Conservation (phyloP, 805 yeast species). For the Spathaspora hagerdaliae region DNA sequence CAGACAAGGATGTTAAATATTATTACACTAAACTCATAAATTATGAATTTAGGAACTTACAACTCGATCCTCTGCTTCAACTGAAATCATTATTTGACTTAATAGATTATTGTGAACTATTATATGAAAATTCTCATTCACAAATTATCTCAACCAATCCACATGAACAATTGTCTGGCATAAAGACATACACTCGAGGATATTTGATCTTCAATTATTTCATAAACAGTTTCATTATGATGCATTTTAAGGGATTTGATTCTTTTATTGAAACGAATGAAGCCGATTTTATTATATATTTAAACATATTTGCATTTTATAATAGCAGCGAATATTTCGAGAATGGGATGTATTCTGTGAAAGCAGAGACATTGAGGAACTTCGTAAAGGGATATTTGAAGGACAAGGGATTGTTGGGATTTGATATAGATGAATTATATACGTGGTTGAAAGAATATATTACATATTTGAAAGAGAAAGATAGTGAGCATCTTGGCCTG, state of each 20-base stretch:
- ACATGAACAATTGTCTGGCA: slow-evolving; percentile 6
- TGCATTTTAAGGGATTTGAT: slow-evolving; percentile 41
- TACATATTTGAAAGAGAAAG: slow-evolving; percentile 30
- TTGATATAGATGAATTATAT: slow-evolving; percentile 32
- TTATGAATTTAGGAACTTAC: slow-evolving; percentile 34
- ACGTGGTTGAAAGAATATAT: slow-evolving; percentile 38
- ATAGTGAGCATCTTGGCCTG: slow-evolving; percentile 3
- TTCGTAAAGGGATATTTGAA: slow-evolving; percentile 18
- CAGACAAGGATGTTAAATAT: slow-evolving; percentile 10
- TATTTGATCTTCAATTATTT: slow-evolving; percentile 40
- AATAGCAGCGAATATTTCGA: slow-evolving; percentile 23
- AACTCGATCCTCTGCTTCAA: slow-evolving; percentile 25
- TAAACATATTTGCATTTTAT: slow-evolving; percentile 39
- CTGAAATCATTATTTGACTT: slow-evolving; percentile 37
- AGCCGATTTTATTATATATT: slow-evolving; percentile 38
- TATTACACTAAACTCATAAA: slow-evolving; percentile 24
- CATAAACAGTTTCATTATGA: slow-evolving; percentile 38
- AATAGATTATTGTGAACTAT: slow-evolving; percentile 35
- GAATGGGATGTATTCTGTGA: slow-evolving; percentile 16
- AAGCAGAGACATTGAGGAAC: slow-evolving; percentile 10
- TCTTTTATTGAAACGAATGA: slow-evolving; percentile 32
- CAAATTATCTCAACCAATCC: not conserved
- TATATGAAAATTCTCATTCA: slow-evolving; percentile 24
- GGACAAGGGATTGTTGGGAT: slow-evolving; percentile 25
- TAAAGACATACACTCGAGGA: slow-evolving; percentile 29